Percentiles rank a stretch among this genome's conserved stretches.
Conservation (phyloP, 169 alveolate species). For the Cystoisospora suis region DNA sequence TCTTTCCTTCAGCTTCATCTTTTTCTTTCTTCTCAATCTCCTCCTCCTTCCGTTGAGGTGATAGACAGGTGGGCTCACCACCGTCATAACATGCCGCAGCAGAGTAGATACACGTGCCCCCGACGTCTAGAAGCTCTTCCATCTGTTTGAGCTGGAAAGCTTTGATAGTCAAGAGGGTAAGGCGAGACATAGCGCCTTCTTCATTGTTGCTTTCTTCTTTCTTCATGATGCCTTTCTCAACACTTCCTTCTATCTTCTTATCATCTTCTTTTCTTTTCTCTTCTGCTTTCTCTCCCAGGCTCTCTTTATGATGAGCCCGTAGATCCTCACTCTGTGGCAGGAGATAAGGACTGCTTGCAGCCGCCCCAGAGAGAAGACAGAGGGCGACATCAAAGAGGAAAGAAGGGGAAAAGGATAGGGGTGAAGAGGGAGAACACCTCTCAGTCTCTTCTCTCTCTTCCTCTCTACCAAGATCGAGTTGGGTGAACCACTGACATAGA, state of each 20-base stretch:
- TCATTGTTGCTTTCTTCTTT: background rate
- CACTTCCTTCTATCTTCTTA: background rate
- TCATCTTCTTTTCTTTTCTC: background rate
- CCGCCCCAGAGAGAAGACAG: conserved; percentile 30
- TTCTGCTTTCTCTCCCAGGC: background rate
- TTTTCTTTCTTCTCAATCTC: background rate
- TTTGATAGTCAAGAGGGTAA: background rate
- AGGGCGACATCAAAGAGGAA: background rate
- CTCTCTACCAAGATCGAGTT: background rate
- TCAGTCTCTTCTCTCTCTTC: background rate
- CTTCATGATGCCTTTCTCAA: background rate
- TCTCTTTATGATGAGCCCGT: background rate
- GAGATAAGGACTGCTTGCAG: background rate
- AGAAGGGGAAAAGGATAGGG: background rate
- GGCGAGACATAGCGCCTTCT: background rate
- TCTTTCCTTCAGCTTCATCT: background rate
- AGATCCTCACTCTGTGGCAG: background rate
- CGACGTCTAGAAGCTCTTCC: conserved; percentile 55
- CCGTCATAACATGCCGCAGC: conserved; percentile 1
- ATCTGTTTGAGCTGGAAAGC: background rate
- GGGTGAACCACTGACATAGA: background rate
- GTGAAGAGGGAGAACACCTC: background rate
- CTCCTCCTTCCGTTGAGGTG: background rate
- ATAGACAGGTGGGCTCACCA: conserved; percentile 21
- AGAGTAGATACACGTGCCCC: conserved; percentile 45